Conservation (phyloP, 768 basidiomycete genomes). For the Rhodocollybia butyracea region DNA sequence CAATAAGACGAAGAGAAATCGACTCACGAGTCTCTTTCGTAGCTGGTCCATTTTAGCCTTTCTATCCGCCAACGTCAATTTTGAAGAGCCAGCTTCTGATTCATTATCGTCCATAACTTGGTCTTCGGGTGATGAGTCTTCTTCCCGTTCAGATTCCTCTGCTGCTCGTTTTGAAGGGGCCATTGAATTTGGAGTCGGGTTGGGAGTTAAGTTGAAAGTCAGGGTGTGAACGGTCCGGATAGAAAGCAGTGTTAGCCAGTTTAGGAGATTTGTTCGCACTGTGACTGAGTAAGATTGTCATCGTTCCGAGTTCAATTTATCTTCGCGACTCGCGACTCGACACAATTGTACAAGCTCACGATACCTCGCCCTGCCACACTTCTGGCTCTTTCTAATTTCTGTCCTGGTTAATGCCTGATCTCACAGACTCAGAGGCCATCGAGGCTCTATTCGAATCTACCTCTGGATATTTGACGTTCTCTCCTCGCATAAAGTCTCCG, state of each 20-base stretch:
- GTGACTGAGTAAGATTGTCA: too few species aligned
- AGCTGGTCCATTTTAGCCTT: constrained; percentile 76
- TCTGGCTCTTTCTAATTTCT: neutral
- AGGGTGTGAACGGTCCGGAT: too few species aligned
- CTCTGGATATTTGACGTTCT: neutral
- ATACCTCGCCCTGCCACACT: neutral
- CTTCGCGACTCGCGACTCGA: too few species aligned
- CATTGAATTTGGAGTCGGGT: neutral
- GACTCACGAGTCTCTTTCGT: constrained; percentile 74
- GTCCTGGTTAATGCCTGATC: neutral
- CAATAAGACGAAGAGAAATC: neutral
- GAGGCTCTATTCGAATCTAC: neutral
- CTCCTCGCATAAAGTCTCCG: neutral
- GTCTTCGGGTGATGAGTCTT: neutral
- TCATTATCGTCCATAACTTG: neutral
- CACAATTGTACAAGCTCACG: neutral
- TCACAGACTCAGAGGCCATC: constrained; percentile 6
- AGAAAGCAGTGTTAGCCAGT: too few species aligned
- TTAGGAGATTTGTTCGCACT: too few species aligned
- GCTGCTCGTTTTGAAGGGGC: neutral
- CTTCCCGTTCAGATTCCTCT: neutral
- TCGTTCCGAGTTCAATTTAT: too few species aligned
- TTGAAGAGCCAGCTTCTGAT: neutral
- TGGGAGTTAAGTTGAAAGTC: neutral
- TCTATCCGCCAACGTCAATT: constrained; percentile 64